phyloP scores from a whole-genome alignment of 352 stramenopile genomes.

The Phytophthora pinifolia region DNA sequence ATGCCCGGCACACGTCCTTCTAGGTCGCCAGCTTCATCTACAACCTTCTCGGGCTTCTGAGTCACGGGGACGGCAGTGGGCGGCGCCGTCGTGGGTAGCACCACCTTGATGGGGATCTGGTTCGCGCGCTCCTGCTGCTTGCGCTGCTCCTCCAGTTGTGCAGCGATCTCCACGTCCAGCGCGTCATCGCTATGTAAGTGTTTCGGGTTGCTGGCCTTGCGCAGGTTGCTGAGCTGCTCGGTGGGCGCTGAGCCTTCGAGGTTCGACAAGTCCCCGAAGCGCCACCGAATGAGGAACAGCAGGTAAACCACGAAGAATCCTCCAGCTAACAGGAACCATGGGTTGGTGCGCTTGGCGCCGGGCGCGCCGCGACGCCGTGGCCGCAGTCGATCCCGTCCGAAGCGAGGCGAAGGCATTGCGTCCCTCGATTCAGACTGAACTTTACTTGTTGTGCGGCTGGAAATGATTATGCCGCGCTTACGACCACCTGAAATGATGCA shows the following conservation, averaged over 20 bases:
- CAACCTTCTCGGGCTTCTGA: slow-evolving; percentile 15
- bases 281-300: slow-evolving; percentile 29
- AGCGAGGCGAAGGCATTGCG: slow-evolving; percentile 26
- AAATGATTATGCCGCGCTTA: background rate
- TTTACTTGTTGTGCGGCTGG: background rate
- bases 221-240: slow-evolving; percentile 35
- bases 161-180: slow-evolving; percentile 22
- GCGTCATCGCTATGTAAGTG: slow-evolving; percentile 17
- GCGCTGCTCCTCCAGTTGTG: slow-evolving; percentile 20
- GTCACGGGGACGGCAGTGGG: slow-evolving; percentile 7
- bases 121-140: slow-evolving; percentile 18
- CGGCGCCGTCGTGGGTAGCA: slow-evolving; percentile 18
- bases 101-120: slow-evolving; percentile 31
- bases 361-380: slow-evolving; percentile 11
- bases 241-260: slow-evolving; percentile 19
- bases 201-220: slow-evolving; percentile 21
- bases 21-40: slow-evolving; percentile 6
- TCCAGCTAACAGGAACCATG: slow-evolving; percentile 18
- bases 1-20: slow-evolving; percentile 26
- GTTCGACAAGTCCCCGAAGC: slow-evolving; percentile 18
- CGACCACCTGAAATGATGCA: slow-evolving; percentile 1
- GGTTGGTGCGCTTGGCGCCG: slow-evolving; percentile 15
- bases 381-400: slow-evolving; percentile 23
- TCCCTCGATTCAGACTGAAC: background rate
- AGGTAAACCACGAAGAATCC: slow-evolving; percentile 33